A percentile compares a stretch with the other conserved stretches of the same genome.
Conservation (phyloP, 768 basidiomycete genomes). For the Piloderma croceum region DNA sequence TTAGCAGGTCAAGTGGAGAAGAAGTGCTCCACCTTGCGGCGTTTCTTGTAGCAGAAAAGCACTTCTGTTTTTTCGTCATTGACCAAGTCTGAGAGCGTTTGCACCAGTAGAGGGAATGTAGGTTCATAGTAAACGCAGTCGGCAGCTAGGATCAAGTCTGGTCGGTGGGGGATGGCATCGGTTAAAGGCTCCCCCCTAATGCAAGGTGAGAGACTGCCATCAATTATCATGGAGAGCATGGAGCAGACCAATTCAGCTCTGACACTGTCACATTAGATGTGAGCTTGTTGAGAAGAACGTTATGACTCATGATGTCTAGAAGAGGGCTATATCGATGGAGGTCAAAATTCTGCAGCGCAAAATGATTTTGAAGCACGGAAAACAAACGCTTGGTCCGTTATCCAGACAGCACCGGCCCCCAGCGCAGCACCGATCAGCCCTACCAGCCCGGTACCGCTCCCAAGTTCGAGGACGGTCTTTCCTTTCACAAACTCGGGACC, state of each 20-base stretch:
- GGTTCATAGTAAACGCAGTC: constrained; percentile 97
- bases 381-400: constrained; percentile 89
- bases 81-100: constrained; percentile 66
- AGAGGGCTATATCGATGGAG: constrained; percentile 48
- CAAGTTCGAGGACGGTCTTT: constrained; percentile 72
- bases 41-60: constrained; percentile 90
- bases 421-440: constrained; percentile 75
- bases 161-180: constrained; percentile 32
- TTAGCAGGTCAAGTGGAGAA: not conserved
- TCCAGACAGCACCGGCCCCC: constrained; percentile 56
- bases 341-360: constrained; percentile 7
- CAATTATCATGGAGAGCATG: no score
- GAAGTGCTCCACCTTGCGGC: constrained; percentile 60
- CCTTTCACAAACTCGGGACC: constrained; percentile 44
- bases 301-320: constrained; percentile 71
- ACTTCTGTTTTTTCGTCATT: constrained; percentile 52
- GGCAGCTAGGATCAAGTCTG: constrained; percentile 78
- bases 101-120: constrained; percentile 80
- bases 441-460: constrained; percentile 91
- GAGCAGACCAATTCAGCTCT: constrained; percentile 77
- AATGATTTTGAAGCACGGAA: constrained; percentile 7
- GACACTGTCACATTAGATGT: constrained; percentile 45
- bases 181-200: constrained; percentile 64
- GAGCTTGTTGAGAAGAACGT: constrained; percentile 63
- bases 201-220: no score